Evolutionary conservation across 2,329 filamentous ascomycete species (phyloP), one percentile per base, ranked within the genome.

Genomic region (Trichoderma breve): DNA sequence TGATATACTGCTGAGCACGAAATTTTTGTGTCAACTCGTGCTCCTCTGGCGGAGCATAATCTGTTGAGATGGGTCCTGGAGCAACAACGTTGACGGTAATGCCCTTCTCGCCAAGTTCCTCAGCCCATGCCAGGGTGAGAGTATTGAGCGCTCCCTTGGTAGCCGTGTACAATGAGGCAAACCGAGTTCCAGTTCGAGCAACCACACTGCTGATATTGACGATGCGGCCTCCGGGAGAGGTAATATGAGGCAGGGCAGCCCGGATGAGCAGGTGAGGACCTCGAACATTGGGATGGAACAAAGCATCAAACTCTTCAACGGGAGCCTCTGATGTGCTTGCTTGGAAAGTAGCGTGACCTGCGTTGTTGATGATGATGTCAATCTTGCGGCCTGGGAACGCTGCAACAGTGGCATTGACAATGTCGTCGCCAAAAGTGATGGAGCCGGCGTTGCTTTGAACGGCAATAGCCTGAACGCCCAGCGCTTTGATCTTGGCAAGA

Each of bases 81-180:
- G 78, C 79, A 3, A 82, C 77, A 11, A 82, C 82, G 71, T 85
- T 85, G 71, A 85, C 83, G 1, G 79, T 82, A 76, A 89, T 87
- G 2, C 84, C 84, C 74, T 83, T 85, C 8, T 79, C 75, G 1
- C 82, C 86, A 26, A 90, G 83, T 66, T 89, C 87, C 77, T 89
- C 90, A 47, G 86, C 83, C 73, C 90, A 78, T 2, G 85, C 80
- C 12, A 87, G 83, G 0, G 84, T 84, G 80, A 90, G 84, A 76
- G 89, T 86, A 76, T 90, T 88, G 57, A 91, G 83, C 6, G 88
- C 86, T 61, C 86, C 88, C 76, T 91, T 91, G 58, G 85, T 87
- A 1, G 84, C 80, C 14, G 81, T 81, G 76, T 90, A 91, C 4
- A 88, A 73, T 0, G 85, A 82, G n/a, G 80, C 70, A 2, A 88